Percentiles rank a stretch among this genome's conserved stretches.
These are phyloP conservation scores for Lentinula guzmanii DNA, from an alignment of 768 basidiomycete species.

Conservation along the genomic window DNA sequence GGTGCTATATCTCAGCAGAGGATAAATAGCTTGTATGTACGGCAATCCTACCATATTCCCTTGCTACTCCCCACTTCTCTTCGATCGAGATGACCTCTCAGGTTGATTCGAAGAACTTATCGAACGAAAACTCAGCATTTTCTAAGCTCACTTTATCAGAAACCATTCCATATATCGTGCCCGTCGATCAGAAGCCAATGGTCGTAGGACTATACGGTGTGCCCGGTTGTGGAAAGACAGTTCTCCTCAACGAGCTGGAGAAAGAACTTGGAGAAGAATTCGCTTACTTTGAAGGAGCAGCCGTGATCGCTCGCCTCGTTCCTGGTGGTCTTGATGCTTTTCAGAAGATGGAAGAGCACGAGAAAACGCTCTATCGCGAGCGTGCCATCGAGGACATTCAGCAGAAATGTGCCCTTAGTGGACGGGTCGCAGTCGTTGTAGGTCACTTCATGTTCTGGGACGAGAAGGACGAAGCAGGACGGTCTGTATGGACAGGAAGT, in stretches of 20 bases:
- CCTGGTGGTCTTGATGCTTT: slow-evolving; percentile 18
- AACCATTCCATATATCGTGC: too few species aligned
- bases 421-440: slow-evolving; percentile 14
- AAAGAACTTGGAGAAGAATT: slow-evolving; percentile 11
- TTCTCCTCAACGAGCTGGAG: slow-evolving; percentile 12
- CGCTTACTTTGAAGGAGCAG: slow-evolving; percentile 15
- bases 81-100: not conserved
- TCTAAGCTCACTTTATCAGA: too few species aligned
- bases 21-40: not conserved
- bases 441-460: slow-evolving; percentile 19
- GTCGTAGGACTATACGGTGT: slow-evolving; percentile 17
- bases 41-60: not conserved
- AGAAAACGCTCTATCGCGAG: slow-evolving; percentile 13
- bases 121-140: not conserved
- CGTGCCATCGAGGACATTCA: slow-evolving; percentile 13
- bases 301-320: slow-evolving; percentile 12
- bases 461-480: slow-evolving; percentile 9
- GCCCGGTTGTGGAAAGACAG: slow-evolving; percentile 16
- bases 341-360: slow-evolving; percentile 11
- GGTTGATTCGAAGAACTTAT: not conserved
- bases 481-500: slow-evolving; percentile 12
- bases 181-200: slow-evolving; percentile 5
- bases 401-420: slow-evolving; percentile 10
- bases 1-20: not conserved
- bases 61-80: not conserved